A percentile compares a stretch with the other conserved stretches of the same genome.
phyloP scores from a whole-genome alignment of 2,329 filamentous ascomycete genomes.

The Stemphylium vesicarium region DNA sequence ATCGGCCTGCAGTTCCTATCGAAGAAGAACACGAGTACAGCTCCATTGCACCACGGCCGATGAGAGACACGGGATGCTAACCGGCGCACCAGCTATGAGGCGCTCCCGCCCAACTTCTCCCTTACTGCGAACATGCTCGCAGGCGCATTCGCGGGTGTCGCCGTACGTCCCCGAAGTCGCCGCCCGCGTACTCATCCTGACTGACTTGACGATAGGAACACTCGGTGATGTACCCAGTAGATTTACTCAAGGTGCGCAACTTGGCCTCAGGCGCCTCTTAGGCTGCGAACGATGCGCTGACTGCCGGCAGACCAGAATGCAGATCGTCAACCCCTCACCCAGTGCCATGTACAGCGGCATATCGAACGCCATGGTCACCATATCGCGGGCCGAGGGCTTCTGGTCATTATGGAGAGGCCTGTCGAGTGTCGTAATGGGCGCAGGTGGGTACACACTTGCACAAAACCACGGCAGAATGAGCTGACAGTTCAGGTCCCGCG shows the following conservation, averaged over 20 bases:
- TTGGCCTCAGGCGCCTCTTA: background rate
- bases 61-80: constrained; percentile 29
- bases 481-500: constrained; percentile 73
- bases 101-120: constrained; percentile 91
- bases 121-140: constrained; percentile 93
- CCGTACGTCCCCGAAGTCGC: constrained; percentile 63
- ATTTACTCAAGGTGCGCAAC: constrained; percentile 85
- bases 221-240: constrained; percentile 98
- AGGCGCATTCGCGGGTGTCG: constrained; percentile 95
- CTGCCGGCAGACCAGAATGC: constrained; percentile 84
- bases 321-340: constrained; percentile 85
- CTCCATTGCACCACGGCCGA: constrained; percentile 18
- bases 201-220: constrained; percentile 72
- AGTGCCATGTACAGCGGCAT: constrained; percentile 86
- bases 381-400: constrained; percentile 87
- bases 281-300: constrained; percentile 26
- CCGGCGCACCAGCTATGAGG: constrained; percentile 73
- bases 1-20: constrained; percentile 41
- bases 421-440: constrained; percentile 93
- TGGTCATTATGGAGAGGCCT: constrained; percentile 94
- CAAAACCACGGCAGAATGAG: constrained; percentile 11
- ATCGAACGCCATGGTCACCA: constrained; percentile 89
- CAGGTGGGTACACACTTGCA: constrained; percentile 63
- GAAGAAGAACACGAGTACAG: constrained; percentile 52
- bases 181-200: constrained; percentile 13